Evolutionary conservation across 129 eudicot species (phyloP), one percentile per base, ranked within the genome.

Genomic region (Lonicera japonica): DNA sequence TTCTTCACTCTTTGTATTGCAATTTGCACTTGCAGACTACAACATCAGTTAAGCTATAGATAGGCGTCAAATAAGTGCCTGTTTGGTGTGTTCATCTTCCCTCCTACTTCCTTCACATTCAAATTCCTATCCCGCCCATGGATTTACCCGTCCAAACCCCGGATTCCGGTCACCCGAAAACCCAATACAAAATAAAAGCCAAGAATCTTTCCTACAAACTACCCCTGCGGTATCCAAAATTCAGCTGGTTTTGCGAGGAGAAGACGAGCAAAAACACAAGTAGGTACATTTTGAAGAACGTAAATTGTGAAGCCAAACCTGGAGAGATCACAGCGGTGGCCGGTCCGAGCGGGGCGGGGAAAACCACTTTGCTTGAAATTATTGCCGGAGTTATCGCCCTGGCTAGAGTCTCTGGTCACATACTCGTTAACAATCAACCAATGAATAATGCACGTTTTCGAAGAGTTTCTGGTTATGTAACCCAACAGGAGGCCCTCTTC

Each of bases 301-400:
- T 86, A 3, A 80, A 19, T 24, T 80, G 87, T 54, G 86, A 86
- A 48, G 89, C 83, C 38, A 83, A 60, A 51, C 84, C 97, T 7
- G 84, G 97, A 13, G 89, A 83, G 54, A 73, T 90, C 54, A 90
- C 95, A 3, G 97, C 89, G 11, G 68, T 90, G 38, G 89, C 83
- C 0, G 97, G 97, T 8, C 92, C 97, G 5, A 90, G 97, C 58
- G 97, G 92, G 0, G 95, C 97, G 0, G 97, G 97, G 40, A 90
- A 90, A 60, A 90, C 97, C 1, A 78, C 97, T 2, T 25, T 90
- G 74, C 62, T 88, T 18, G 86, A 81, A 58, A 67, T 88, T 61
- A 76, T 88, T 1, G 92, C 96, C 1, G 92, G 96, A 17, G 71
- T 64, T 13, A 71, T 78, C 10, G 60, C 63, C 54, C 89, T 79